Evolutionary conservation across 2,329 filamentous ascomycete genomes (phyloP).

Genomic region (Colletotrichum sp.): DNA sequence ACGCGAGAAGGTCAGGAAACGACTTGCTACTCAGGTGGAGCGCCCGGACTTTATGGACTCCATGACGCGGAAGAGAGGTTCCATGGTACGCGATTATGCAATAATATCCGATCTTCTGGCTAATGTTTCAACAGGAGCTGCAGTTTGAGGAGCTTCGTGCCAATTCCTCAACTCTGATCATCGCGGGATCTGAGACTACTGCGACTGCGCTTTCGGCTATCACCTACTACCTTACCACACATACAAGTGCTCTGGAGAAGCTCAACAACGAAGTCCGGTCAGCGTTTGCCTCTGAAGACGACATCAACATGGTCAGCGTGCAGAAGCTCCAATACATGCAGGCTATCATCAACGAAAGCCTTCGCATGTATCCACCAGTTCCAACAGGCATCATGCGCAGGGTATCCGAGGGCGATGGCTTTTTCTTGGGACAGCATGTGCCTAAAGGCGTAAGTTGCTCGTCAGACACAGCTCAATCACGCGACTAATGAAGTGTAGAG

Average conservation of each 20-base stretch:
- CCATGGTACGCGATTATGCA: neutral
- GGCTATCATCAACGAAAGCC: slow-evolving; percentile 40
- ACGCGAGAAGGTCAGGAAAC: neutral
- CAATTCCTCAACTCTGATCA: slow-evolving; percentile 1
- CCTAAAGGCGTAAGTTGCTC: slow-evolving; percentile 32
- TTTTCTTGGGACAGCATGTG: slow-evolving; percentile 33
- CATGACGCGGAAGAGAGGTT: neutral
- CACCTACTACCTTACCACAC: neutral
- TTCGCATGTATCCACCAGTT: slow-evolving; percentile 40
- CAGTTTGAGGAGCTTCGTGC: slow-evolving; percentile 10
- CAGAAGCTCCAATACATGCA: slow-evolving; percentile 35
- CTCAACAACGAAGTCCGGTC: slow-evolving; percentile 39
- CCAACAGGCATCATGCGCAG: neutral
- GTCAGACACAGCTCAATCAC: neutral
- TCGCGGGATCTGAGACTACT: slow-evolving; percentile 13
- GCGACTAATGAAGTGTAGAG: neutral
- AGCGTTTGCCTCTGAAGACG: slow-evolving; percentile 31
- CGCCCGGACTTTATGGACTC: slow-evolving; percentile 4
- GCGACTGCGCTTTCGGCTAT: neutral
- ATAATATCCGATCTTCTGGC: neutral
- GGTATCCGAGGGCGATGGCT: slow-evolving; percentile 27
- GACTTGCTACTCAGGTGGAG: neutral
- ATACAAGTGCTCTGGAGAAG: slow-evolving; percentile 10
- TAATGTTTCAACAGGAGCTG: neutral
- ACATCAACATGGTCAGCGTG: slow-evolving; percentile 35